Percentiles rank a stretch among this genome's conserved stretches.
These are phyloP conservation scores for Grammothele lineata DNA, from an alignment of 768 basidiomycete genomes.

Conservation along the genomic window DNA sequence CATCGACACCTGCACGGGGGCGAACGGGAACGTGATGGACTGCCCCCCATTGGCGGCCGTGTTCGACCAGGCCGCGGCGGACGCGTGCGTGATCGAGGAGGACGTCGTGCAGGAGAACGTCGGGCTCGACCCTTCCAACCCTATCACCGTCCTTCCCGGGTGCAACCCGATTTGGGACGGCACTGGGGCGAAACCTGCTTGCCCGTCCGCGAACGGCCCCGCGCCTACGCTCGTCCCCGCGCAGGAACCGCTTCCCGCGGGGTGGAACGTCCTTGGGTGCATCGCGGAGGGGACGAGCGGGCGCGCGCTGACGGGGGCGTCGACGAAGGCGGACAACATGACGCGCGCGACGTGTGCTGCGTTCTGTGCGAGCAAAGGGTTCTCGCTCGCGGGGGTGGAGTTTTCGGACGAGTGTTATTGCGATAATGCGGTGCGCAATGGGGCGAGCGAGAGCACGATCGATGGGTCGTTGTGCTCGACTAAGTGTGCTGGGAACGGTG, in stretches of 20 bases:
- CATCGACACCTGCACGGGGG: slow-evolving; percentile 22
- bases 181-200: slow-evolving; percentile 6
- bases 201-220: slow-evolving; percentile 4
- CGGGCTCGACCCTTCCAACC: slow-evolving; percentile 5
- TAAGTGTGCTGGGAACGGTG: slow-evolving; percentile 20
- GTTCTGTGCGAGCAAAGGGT: slow-evolving; percentile 23
- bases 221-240: slow-evolving; percentile 12
- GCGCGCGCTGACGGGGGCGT: slow-evolving; percentile 19
- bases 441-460: slow-evolving; percentile 15
- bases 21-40: slow-evolving; percentile 21
- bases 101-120: slow-evolving; percentile 16
- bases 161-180: slow-evolving; percentile 20
- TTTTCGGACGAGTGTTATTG: slow-evolving; percentile 25
- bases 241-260: slow-evolving; percentile 11
- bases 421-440: slow-evolving; percentile 21
- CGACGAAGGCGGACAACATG: slow-evolving; percentile 19
- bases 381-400: slow-evolving; percentile 24
- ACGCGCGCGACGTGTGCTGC: slow-evolving; percentile 17
- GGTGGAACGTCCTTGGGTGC: slow-evolving; percentile 21
- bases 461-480: slow-evolving; percentile 16
- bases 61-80: slow-evolving; percentile 16
- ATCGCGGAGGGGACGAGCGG: slow-evolving; percentile 22
- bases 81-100: slow-evolving; percentile 17
- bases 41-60: slow-evolving; percentile 20
- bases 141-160: slow-evolving; percentile 20